Percentiles rank a stretch among this genome's conserved stretches.
phyloP scores from a whole-genome alignment of 1,284 basidiomycete species.

The Macrocystidia cucumis region DNA sequence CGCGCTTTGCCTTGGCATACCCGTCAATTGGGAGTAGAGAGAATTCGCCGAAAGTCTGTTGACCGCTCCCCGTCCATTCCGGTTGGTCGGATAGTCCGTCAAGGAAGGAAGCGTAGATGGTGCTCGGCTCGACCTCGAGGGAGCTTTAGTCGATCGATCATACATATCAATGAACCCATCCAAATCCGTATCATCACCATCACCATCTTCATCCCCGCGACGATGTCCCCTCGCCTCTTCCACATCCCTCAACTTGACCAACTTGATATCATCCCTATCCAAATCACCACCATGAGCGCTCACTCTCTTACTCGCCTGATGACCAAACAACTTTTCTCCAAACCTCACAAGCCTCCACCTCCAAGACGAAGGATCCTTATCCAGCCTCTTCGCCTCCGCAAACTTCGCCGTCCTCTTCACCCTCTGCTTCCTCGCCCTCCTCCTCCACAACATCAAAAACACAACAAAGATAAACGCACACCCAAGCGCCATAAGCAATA shows the following conservation, averaged over 20 bases:
- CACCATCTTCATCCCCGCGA: constrained; percentile 43
- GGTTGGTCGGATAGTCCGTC: constrained; percentile 16
- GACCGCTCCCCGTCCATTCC: constrained; percentile 14
- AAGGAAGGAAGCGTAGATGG: constrained; percentile 32
- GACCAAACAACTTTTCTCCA: constrained; percentile 50
- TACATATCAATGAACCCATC: constrained; percentile 49
- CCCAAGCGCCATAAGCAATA: constrained; percentile 72
- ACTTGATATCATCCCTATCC: constrained; percentile 32
- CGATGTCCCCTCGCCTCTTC: constrained; percentile 24
- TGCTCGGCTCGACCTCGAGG: constrained; percentile 21
- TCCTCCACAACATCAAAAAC: constrained; percentile 59
- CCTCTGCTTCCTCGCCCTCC: constrained; percentile 58
- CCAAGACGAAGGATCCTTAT: constrained; percentile 41
- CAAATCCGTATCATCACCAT: constrained; percentile 31
- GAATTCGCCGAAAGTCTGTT: constrained; percentile 39
- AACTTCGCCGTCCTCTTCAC: constrained; percentile 58
- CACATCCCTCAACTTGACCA: constrained; percentile 36
- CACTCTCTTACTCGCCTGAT: constrained; percentile 20
- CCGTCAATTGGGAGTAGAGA: constrained; percentile 63
- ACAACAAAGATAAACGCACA: constrained; percentile 70
- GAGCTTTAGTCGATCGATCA: constrained; percentile 31
- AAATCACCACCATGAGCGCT: constrained; percentile 8
- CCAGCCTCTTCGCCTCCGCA: constrained; percentile 49
- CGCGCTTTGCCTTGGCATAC: constrained; percentile 45
- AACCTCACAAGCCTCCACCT: constrained; percentile 45